phyloP scores from a whole-genome alignment of 805 yeast genomes.

The Schwanniomyces pseudopolymorphus region DNA sequence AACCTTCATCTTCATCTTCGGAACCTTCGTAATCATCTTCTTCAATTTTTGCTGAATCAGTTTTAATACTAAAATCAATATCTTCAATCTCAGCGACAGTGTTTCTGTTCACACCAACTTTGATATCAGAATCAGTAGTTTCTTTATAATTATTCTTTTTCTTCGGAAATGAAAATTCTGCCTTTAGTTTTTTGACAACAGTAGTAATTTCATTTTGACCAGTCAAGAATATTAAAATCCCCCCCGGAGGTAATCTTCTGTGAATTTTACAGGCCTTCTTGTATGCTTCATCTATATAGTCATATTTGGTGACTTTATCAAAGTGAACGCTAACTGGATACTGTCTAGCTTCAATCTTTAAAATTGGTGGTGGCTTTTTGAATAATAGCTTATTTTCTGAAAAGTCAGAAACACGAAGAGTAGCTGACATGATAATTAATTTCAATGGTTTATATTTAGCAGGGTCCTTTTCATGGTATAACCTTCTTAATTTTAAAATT shows the following conservation, averaged over 20 bases:
- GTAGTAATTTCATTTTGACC: slow-evolving; percentile 90
- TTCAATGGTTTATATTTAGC: slow-evolving; percentile 60
- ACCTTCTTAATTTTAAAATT: slow-evolving; percentile 67
- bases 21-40: slow-evolving; percentile 50
- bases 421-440: slow-evolving; percentile 94
- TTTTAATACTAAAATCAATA: slow-evolving; percentile 65
- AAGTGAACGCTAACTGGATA: slow-evolving; percentile 92
- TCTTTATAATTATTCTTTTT: slow-evolving; percentile 12
- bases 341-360: slow-evolving; percentile 90
- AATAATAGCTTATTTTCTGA: slow-evolving; percentile 78
- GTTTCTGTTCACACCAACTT: slow-evolving; percentile 55
- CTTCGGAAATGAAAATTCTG: slow-evolving; percentile 61
- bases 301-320: slow-evolving; percentile 70
- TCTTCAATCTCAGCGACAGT: slow-evolving; percentile 86
- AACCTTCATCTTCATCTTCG: slow-evolving; percentile 64
- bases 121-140: slow-evolving; percentile 30
- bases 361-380: slow-evolving; percentile 74
- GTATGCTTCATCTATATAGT: slow-evolving; percentile 85
- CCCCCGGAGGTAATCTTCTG: slow-evolving; percentile 85
- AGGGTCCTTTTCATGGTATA: slow-evolving; percentile 50
- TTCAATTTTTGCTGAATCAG: slow-evolving; percentile 35
- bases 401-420: slow-evolving; percentile 89
- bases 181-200: slow-evolving; percentile 66
- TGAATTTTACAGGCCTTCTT: slow-evolving; percentile 86
- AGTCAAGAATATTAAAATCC: slow-evolving; percentile 85